Evolutionary conservation across 495 filamentous ascomycete genomes (phyloP), one percentile per base, ranked within the genome.

Genomic region (Evernia prunastri): DNA sequence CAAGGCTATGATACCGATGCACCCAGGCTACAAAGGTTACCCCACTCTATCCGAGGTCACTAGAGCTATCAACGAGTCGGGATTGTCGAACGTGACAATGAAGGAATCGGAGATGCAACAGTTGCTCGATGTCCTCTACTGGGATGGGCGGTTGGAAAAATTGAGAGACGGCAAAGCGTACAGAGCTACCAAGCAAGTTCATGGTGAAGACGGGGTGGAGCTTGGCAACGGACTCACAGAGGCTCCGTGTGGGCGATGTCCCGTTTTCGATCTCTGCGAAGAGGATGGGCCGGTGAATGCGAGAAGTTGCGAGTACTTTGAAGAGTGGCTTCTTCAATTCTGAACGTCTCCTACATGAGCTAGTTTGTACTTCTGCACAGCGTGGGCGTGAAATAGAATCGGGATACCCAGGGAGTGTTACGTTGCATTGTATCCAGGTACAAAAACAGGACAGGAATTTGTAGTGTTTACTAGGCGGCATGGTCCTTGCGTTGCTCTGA

Each of bases 211-310:
- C 63, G 37, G 65, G 63, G 43, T 72, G 45, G 35, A 72, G 71
- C 53, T 71, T 69, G 63, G 77, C 62, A 87, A 88, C 69, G 91
- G 89, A 29, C 84, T 95, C 70, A 94, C 88, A 1, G 91, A 96
- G 68, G 86, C 86, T 4, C 94, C 94, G 11, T 98, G 94, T 78
- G 93, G 91, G 20, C 79, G 84, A 65, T 98, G 94, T 72, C 94
- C 95, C 0, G 94, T 97, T n/a, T 95, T 96, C 76, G 84, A 88
- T 45, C 78, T 96, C 25, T 98, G 94, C 74, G 87, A 87, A 56
- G 89, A 94, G 60, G 91, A 88, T 9, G 92, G 91, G 2, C 88
- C 89, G 12, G 90, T 97, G 40, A 94, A 87, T 72, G 90, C 94
- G 2, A 88, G 86, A 61, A 96, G 83, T 58, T 98, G 94, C 73